These are phyloP conservation scores for Globisporangium alternatum DNA, from an alignment of 352 stramenopile genomes.

Conservation along the genomic window DNA sequence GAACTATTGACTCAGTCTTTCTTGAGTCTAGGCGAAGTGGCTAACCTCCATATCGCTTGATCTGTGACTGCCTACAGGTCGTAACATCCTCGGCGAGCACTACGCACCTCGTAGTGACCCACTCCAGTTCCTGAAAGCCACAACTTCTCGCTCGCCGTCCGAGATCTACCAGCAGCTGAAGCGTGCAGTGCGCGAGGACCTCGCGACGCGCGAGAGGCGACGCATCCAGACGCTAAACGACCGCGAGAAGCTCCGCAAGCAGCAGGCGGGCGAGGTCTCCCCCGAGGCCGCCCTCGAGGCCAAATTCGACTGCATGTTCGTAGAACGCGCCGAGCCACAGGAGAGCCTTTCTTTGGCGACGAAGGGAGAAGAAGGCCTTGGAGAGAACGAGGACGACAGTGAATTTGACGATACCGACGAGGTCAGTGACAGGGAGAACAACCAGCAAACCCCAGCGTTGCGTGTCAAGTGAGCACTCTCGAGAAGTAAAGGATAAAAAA, in stretches of 20 bases:
- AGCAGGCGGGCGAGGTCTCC: conserved; percentile 1
- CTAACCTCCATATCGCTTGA: conserved; percentile 1
- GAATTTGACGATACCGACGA: background rate
- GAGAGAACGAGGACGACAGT: background rate
- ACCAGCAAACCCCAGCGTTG: background rate
- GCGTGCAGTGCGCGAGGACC: conserved; percentile 16
- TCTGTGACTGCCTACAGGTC: conserved; percentile 7
- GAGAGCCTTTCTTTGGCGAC: background rate
- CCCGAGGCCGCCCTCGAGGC: conserved; percentile 14
- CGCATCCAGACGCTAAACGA: conserved; percentile 27
- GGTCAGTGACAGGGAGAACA: background rate
- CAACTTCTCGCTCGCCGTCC: background rate
- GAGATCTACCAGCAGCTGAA: conserved; percentile 25
- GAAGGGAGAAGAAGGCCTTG: background rate
- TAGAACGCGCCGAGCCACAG: background rate
- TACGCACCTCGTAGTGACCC: conserved; percentile 17
- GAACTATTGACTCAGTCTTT: background rate
- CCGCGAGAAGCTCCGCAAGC: conserved; percentile 7
- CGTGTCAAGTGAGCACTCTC: background rate
- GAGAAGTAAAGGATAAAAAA: background rate
- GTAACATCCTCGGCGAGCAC: conserved; percentile 27
- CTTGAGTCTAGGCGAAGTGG: background rate
- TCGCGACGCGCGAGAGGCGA: conserved; percentile 19
- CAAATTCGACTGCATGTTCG: conserved; percentile 15
- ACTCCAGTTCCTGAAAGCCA: conserved; percentile 14